phyloP scores from a whole-genome alignment of 163 green algal genomes.

The Volvox carteri region DNA sequence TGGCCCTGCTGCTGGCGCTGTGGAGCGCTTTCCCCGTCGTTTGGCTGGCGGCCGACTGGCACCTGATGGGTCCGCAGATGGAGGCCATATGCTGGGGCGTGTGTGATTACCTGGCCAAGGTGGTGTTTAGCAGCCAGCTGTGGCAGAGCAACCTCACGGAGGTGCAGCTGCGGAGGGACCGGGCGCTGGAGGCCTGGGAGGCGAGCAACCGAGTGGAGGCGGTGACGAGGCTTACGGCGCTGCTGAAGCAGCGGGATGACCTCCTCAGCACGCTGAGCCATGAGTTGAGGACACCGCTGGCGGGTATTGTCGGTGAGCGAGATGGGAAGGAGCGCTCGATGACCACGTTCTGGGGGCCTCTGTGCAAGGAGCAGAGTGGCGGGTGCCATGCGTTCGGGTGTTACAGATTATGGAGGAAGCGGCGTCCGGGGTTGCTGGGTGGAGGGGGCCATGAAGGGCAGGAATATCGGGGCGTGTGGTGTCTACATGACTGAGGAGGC shows the following conservation, averaged over 20 bases:
- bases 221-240: conserved; percentile 60
- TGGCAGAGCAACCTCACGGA: conserved; percentile 72
- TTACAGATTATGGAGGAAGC: background rate
- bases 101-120: conserved; percentile 70
- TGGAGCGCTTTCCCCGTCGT: conserved; percentile 68
- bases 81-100: conserved; percentile 64
- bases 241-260: conserved; percentile 65
- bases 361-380: too few species aligned
- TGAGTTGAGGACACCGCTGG: conserved; percentile 67
- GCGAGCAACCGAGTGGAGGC: conserved; percentile 60
- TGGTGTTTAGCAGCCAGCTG: conserved; percentile 70
- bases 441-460: too few species aligned
- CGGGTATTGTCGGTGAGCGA: conserved; percentile 67
- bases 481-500: too few species aligned
- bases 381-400: too few species aligned
- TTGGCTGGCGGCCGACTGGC: conserved; percentile 58
- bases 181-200: conserved; percentile 56
- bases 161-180: conserved; percentile 57
- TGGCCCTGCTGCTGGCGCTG: conserved; percentile 58
- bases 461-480: too few species aligned
- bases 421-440: too few species aligned
- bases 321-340: too few species aligned
- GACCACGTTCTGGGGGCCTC: background rate
- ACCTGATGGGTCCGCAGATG: background rate
- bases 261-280: conserved; percentile 68